Conservation (phyloP, 768 basidiomycete species). For the Lactarius hatsudake region DNA sequence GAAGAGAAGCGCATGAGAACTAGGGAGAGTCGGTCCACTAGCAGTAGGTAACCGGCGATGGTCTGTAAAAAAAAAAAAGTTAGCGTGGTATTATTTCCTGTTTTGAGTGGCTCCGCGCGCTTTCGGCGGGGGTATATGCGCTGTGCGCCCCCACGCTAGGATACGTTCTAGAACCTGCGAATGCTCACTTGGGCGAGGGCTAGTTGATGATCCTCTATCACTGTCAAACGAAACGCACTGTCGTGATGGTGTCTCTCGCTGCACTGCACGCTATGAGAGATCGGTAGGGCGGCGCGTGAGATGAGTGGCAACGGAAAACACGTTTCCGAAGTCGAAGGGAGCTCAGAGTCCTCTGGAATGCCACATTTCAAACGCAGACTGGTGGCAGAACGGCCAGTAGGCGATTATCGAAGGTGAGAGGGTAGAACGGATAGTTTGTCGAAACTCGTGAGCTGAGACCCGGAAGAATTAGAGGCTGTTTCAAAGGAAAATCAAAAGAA, state of each 20-base stretch:
- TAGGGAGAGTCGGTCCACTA: slow-evolving; percentile 24
- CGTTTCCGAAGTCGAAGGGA: background rate
- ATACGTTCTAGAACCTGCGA: slow-evolving; percentile 16
- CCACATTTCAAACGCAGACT: slow-evolving; percentile 33
- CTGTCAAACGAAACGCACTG: slow-evolving; percentile 58
- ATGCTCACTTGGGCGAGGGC: slow-evolving; percentile 41
- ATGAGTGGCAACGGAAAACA: slow-evolving; percentile 42
- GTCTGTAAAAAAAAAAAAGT: background rate
- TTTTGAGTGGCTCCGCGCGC: background rate
- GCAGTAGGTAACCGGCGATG: slow-evolving; percentile 13
- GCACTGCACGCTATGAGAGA: slow-evolving; percentile 32
- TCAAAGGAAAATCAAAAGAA: background rate
- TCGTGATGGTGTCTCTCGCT: slow-evolving; percentile 40
- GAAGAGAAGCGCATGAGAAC: slow-evolving; percentile 7
- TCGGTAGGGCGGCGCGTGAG: slow-evolving; percentile 23
- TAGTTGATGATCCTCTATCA: slow-evolving; percentile 43
- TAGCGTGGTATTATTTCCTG: background rate
- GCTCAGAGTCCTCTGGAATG: slow-evolving; percentile 40
- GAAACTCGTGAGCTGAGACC: slow-evolving; percentile 39
- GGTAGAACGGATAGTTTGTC: slow-evolving; percentile 46
- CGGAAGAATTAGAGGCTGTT: slow-evolving; percentile 32
- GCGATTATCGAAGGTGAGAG: slow-evolving; percentile 33
- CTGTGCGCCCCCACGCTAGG: background rate
- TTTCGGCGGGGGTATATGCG: slow-evolving; percentile 10
- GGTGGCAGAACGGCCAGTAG: slow-evolving; percentile 33